Evolutionary conservation across 495 filamentous ascomycete genomes (phyloP).

Genomic region (Penicillium malachiteum): DNA sequence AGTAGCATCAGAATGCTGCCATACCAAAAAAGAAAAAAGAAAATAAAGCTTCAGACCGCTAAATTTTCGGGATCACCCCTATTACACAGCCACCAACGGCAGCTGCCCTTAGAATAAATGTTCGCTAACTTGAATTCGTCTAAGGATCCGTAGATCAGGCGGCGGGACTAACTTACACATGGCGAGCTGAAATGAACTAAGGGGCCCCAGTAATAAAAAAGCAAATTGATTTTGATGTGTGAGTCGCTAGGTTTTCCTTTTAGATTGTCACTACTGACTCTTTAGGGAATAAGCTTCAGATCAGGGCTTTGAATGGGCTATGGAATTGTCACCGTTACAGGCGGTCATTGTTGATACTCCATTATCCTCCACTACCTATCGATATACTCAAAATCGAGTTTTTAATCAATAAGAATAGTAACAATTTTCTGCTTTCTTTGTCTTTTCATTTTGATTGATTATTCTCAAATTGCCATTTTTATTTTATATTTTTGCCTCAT

Average conservation of each 20-base stretch:
- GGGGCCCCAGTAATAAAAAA: background rate
- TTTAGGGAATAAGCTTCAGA: background rate
- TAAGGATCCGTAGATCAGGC: background rate
- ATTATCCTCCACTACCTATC: background rate
- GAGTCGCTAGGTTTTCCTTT: background rate
- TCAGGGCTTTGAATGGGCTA: background rate
- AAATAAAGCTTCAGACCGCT: background rate
- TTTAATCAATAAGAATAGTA: background rate
- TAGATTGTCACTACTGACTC: no score
- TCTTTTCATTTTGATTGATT: background rate
- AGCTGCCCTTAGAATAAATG: background rate
- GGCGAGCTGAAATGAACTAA: background rate
- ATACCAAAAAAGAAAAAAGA: background rate
- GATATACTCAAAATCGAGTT: background rate
- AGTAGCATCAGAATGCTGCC: background rate
- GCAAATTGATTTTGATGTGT: background rate
- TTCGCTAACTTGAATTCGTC: background rate
- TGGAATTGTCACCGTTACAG: conserved; percentile 12
- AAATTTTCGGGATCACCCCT: background rate
- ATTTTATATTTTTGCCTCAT: background rate
- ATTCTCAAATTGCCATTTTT: background rate
- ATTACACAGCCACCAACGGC: background rate
- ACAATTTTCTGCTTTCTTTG: background rate
- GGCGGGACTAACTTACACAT: background rate
- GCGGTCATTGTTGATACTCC: background rate